phyloP scores from a whole-genome alignment of 805 yeast genomes.

The Metschnikowia similis region DNA sequence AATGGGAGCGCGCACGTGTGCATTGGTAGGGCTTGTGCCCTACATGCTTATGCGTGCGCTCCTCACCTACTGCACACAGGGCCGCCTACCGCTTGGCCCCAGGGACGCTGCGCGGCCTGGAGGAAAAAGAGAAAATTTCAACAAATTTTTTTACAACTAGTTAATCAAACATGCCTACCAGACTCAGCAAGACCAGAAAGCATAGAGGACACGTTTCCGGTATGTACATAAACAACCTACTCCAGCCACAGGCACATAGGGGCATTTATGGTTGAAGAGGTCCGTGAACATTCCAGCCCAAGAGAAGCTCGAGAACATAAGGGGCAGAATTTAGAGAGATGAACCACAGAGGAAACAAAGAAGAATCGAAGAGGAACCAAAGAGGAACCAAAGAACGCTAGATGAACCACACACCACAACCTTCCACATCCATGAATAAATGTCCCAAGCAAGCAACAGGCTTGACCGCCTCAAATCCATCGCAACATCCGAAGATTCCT shows the following conservation, averaged over 20 bases:
- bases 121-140: slow-evolving; percentile 12
- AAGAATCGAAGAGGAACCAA: no score
- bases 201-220: slow-evolving; percentile 99
- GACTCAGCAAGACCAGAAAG: slow-evolving; percentile 99
- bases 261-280: background rate
- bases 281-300: no score
- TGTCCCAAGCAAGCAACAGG: no score
- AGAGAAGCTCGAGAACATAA: no score
- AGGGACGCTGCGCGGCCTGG: slow-evolving; percentile 8
- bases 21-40: slow-evolving; percentile 10
- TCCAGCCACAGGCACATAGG: background rate
- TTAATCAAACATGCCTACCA: slow-evolving; percentile 79
- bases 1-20: slow-evolving; percentile 12
- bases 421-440: no score
- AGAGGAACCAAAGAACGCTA: no score
- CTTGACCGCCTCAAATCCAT: no score
- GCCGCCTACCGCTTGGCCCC: slow-evolving; percentile 4
- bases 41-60: slow-evolving; percentile 4
- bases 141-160: slow-evolving; percentile 12
- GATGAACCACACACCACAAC: no score
- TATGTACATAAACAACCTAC: slow-evolving; percentile 44
- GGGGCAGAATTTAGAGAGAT: no score
- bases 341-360: no score
- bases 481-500: background rate
- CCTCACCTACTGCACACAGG: background rate